These are phyloP conservation scores for Fusarium goolgardi DNA, from an alignment of 2,329 filamentous ascomycete genomes.

Conservation along the genomic window DNA sequence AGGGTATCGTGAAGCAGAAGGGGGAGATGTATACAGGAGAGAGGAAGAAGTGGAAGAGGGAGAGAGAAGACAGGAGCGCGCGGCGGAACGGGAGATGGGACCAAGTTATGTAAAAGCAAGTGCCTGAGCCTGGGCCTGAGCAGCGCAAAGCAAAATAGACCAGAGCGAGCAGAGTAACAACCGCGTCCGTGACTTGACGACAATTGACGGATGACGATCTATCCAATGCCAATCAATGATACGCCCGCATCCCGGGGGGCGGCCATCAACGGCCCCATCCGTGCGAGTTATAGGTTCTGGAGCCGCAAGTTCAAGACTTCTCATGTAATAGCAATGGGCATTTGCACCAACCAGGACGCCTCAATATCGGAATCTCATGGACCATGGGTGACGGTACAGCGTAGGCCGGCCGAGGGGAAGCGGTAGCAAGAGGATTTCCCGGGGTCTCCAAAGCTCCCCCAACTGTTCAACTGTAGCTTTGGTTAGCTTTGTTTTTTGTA, in stretches of 20 bases:
- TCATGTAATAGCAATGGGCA: constrained; percentile 19
- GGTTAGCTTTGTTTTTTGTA: neutral
- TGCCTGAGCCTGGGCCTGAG: neutral
- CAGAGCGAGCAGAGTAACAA: neutral
- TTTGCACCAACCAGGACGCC: constrained; percentile 34
- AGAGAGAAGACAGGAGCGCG: constrained; percentile 31
- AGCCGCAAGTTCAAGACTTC: constrained; percentile 39
- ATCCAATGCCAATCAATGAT: constrained; percentile 46
- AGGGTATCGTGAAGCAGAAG: constrained; percentile 32
- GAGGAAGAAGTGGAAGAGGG: constrained; percentile 18
- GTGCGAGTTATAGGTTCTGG: constrained; percentile 3
- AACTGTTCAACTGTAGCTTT: constrained; percentile 7
- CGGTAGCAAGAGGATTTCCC: constrained; percentile 53
- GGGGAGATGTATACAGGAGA: constrained; percentile 18
- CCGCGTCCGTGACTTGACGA: constrained; percentile 37
- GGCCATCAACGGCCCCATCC: constrained; percentile 39
- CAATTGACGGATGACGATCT: constrained; percentile 26
- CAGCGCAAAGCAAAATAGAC: constrained; percentile 2
- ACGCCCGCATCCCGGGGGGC: constrained; percentile 21
- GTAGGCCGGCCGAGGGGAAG: constrained; percentile 47
- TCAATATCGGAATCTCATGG: constrained; percentile 39
- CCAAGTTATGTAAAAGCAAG: constrained; percentile 26
- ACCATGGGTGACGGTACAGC: constrained; percentile 39
- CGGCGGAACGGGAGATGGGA: constrained; percentile 36
- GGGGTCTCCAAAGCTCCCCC: constrained; percentile 40